A percentile compares a stretch with the other conserved stretches of the same genome.
Evolutionary conservation across 331 rosid genomes (phyloP).

Genomic region (Malus hybrid): DNA sequence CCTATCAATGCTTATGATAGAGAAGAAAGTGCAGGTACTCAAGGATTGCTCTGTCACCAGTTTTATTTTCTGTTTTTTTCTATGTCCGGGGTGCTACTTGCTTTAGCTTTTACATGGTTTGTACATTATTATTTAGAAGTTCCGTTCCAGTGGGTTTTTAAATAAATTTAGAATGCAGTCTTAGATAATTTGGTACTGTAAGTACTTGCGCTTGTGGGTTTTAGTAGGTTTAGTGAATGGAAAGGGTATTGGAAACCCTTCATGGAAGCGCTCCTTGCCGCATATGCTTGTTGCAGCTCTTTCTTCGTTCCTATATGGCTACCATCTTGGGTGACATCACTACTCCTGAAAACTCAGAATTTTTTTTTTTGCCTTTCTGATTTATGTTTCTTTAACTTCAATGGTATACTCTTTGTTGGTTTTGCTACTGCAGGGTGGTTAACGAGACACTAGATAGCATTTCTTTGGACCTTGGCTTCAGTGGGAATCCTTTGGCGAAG

Average conservation of each 20-base stretch:
- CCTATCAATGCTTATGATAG: conserved; percentile 24
- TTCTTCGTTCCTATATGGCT: conserved; percentile 77
- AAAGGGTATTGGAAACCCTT: conserved; percentile 39
- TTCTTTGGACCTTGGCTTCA: conserved; percentile 66
- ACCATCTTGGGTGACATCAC: conserved; percentile 64
- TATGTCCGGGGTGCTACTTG: neutral
- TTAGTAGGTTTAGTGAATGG: conserved; percentile 33
- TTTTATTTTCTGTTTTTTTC: neutral
- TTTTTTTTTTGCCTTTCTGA: neutral
- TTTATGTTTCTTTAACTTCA: neutral
- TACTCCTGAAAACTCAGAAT: conserved; percentile 11
- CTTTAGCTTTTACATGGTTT: neutral
- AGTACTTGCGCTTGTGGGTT: conserved; percentile 16
- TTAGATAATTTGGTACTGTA: neutral
- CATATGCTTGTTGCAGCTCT: conserved; percentile 62
- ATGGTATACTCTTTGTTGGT: neutral
- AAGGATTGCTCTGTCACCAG: neutral
- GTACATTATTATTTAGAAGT: neutral
- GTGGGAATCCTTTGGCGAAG: conserved; percentile 74
- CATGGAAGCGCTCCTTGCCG: conserved; percentile 55
- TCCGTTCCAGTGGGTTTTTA: neutral
- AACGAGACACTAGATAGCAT: conserved; percentile 85
- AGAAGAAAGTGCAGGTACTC: conserved; percentile 46
- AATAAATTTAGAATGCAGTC: neutral
- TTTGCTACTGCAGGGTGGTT: conserved; percentile 58